Conservation (phyloP, 2,329 filamentous ascomycete genomes). For the Fusarium sp. region DNA sequence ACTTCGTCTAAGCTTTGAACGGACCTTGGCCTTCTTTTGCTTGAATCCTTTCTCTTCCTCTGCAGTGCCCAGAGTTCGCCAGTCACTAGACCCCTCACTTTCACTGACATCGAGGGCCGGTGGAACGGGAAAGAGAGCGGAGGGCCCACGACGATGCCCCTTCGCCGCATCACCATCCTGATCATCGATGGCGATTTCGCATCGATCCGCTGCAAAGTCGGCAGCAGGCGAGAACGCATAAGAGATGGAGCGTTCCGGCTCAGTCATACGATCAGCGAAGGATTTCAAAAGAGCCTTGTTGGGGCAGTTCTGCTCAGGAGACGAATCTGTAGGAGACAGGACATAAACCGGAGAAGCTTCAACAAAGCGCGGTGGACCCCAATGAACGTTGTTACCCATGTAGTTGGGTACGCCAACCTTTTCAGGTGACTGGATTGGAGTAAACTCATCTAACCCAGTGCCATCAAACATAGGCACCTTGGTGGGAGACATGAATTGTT, state of each 20-base stretch:
- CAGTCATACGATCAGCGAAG: constrained; percentile 23
- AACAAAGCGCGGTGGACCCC: background rate
- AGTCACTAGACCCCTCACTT: constrained; percentile 18
- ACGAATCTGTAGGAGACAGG: constrained; percentile 10
- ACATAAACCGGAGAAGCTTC: background rate
- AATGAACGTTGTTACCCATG: constrained; percentile 2
- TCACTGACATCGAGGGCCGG: background rate
- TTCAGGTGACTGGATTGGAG: constrained; percentile 14
- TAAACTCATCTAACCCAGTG: background rate
- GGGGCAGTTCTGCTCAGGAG: constrained; percentile 8
- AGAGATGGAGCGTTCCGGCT: background rate
- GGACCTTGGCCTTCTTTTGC: constrained; percentile 3
- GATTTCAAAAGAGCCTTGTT: background rate
- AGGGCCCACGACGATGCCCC: constrained; percentile 13
- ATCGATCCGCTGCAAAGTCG: constrained; percentile 18
- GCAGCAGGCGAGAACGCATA: constrained; percentile 16
- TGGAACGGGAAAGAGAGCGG: background rate
- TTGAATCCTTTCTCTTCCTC: constrained; percentile 6
- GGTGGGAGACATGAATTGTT: background rate
- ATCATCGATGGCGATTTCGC: constrained; percentile 9
- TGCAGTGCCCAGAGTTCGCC: constrained; percentile 7
- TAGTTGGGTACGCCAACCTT: background rate
- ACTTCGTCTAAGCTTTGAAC: background rate
- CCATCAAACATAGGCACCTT: background rate
- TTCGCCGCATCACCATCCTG: background rate